Conservation (phyloP, 2,329 filamentous ascomycete genomes). For the Fusarium sp. region DNA sequence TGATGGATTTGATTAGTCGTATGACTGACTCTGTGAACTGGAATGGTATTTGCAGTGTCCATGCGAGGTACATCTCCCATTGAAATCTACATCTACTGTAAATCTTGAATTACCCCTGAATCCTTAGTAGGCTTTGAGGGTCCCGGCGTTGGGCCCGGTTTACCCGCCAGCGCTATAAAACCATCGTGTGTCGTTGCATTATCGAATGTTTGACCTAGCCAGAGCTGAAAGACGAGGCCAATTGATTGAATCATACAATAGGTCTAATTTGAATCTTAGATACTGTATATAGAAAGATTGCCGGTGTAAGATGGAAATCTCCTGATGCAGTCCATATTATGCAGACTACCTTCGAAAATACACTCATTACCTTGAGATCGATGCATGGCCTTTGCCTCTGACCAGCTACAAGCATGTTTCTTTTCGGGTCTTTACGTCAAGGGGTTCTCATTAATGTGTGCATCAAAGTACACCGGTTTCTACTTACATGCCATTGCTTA, state of each 20-base stretch:
- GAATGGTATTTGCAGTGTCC: conserved; percentile 14
- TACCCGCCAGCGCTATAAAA: conserved; percentile 25
- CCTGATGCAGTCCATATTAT: neutral
- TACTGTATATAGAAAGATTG: neutral
- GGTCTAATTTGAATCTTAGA: neutral
- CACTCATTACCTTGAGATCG: neutral
- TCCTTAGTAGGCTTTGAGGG: conserved; percentile 1
- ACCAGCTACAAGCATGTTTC: neutral
- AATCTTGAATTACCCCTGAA: conserved; percentile 20
- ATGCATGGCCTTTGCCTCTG: neutral
- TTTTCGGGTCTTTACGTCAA: neutral
- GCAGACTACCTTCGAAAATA: neutral
- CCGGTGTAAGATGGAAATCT: neutral
- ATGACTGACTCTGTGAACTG: conserved; percentile 30
- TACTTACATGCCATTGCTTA: neutral
- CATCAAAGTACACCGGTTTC: neutral
- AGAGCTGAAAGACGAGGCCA: neutral
- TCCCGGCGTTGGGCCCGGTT: conserved; percentile 19
- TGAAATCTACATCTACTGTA: conserved; percentile 10
- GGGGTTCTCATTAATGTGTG: neutral
- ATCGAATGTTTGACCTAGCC: conserved; percentile 15
- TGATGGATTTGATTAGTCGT: conserved; percentile 36
- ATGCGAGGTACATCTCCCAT: conserved; percentile 19
- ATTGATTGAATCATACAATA: neutral
- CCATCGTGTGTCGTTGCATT: conserved; percentile 25